Percentiles rank a stretch among this genome's conserved stretches.
Conservation (phyloP, 257 asterid genomes). For the Jacaranda copaia region DNA sequence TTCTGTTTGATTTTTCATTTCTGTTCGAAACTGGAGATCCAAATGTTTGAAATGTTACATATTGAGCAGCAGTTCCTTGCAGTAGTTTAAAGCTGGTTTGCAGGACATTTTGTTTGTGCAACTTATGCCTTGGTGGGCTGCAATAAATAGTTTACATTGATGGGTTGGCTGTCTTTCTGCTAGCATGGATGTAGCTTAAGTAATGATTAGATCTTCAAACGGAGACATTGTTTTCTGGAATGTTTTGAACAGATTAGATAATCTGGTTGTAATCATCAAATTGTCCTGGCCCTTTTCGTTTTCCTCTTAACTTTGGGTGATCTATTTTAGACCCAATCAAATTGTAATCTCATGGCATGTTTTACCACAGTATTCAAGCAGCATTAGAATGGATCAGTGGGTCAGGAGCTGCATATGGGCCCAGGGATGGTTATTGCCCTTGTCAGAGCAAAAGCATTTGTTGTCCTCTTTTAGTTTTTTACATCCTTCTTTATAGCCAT, state of each 20-base stretch:
- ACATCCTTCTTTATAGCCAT: background rate
- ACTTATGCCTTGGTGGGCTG: background rate
- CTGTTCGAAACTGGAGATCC: slow-evolving; percentile 22
- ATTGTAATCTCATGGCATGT: background rate
- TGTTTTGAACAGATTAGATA: background rate
- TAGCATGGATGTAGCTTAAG: background rate
- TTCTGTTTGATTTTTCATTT: background rate
- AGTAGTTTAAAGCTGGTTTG: background rate
- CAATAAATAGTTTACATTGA: background rate
- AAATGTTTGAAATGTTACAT: background rate
- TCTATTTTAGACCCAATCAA: slow-evolving; percentile 6
- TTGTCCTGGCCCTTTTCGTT: background rate
- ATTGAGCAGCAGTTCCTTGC: background rate
- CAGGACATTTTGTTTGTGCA: background rate
- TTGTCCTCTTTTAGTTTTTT: too few species aligned
- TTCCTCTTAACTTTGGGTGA: background rate
- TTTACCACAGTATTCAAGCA: slow-evolving; percentile 1
- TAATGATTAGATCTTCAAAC: too few species aligned
- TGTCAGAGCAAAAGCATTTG: background rate
- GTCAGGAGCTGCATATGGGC: slow-evolving; percentile 8
- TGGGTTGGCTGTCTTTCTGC: slow-evolving; percentile 5
- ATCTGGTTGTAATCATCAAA: background rate
- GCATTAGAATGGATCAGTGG: slow-evolving; percentile 1
- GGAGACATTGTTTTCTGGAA: background rate
- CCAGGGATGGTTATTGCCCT: background rate